Evolutionary conservation across 306 rosid species (phyloP), one percentile per base, ranked within the genome.

Genomic region (Clitoria ternatea): DNA sequence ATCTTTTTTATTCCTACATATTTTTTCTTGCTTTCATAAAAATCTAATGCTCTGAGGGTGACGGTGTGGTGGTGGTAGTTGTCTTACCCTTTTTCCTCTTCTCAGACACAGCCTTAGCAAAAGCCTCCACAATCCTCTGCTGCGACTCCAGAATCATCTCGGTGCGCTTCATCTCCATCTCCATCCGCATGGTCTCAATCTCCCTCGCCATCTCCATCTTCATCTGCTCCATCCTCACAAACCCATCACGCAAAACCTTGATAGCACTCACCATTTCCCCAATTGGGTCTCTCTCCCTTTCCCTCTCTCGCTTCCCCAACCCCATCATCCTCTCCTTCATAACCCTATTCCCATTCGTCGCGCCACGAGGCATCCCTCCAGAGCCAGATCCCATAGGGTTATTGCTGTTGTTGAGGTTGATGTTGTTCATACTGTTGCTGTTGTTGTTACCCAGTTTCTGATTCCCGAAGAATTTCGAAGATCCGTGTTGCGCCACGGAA

Each of bases 121-220:
- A 95, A 0, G 97, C 96, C 71, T 95, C 99, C 1, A 95, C 97
- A 35, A 95, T 89, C 63, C 91, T 55, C 52, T 91, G 97, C 76
- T 95, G 99, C 2, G 99, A 95, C 20, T 91, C 96, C 26, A 95
- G 70, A 48, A 95, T 91, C 97, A 91, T 91, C 79, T 91, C 96
- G 0, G 96, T 91, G 23, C 97, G 85, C 74, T 95, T 95, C 88
- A 95, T 87, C 75, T 95, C 99, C 99, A 95, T 95, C 36, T 95
- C 99, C 99, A 91, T 89, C 20, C 99, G 44, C 89, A 86, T 91
- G 0, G 89, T 80, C 42, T 95, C 99, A 3, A 95, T 89, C 82
- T 95, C 97, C 61, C 92, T 89, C 0, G 97, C 96, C 99, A 95
- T 95, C 80, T 95, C 97, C 91, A 95, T 95, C 85, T 91, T 95